These are phyloP conservation scores for Coemansia furcata DNA, from an alignment of 192 early-diverging fungal genomes.

Conservation along the genomic window DNA sequence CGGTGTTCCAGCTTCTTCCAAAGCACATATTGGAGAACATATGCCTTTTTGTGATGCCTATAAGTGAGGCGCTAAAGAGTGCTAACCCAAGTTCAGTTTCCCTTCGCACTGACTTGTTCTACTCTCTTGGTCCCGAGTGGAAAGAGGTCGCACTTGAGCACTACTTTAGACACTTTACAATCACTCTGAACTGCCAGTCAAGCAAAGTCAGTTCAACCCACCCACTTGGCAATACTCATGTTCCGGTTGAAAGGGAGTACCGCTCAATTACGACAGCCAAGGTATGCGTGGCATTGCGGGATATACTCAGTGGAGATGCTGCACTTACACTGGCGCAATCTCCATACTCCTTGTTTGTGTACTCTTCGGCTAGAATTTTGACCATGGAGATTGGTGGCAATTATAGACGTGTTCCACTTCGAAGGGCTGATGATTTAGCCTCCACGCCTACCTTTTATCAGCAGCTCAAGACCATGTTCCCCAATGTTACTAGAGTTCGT, in stretches of 20 bases:
- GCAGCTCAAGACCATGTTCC: not conserved
- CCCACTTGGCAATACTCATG: not conserved
- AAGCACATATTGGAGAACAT: not conserved
- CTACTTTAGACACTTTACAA: not conserved
- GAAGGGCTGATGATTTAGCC: not conserved
- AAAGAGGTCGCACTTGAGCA: not conserved
- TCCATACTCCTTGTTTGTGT: not conserved
- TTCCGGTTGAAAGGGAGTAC: not conserved
- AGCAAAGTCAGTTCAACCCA: not conserved
- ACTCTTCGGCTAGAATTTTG: not conserved
- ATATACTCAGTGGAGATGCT: not conserved
- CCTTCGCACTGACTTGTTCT: conserved; percentile 1
- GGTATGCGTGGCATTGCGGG: not conserved
- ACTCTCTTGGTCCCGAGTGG: not conserved
- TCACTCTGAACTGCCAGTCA: not conserved
- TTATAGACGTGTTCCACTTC: not conserved
- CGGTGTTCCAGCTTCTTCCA: not conserved
- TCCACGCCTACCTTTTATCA: not conserved
- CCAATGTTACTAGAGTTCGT: not conserved
- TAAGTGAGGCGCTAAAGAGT: not conserved
- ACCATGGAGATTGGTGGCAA: not conserved
- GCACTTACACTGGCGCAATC: not conserved
- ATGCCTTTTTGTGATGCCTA: not conserved
- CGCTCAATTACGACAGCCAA: not conserved
- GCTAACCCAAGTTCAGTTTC: not conserved